Conservation (phyloP, 2,329 filamentous ascomycete genomes). For the Plenodomus tracheiphilus region DNA sequence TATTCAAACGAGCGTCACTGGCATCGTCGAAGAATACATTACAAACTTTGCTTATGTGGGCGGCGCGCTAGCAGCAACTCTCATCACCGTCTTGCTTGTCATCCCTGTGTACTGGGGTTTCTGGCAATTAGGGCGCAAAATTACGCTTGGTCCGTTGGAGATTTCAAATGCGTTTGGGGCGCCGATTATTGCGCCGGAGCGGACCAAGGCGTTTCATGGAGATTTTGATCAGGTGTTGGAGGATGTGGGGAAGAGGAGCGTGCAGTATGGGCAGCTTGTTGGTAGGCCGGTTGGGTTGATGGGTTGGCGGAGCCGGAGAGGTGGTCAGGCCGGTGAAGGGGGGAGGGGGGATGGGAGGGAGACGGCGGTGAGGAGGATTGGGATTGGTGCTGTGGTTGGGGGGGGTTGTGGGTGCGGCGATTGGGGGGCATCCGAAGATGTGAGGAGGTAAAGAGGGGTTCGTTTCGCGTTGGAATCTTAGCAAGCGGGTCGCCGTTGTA, state of each 20-base stretch:
- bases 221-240: constrained; percentile 25
- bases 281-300: constrained; percentile 22
- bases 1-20: constrained; percentile 14
- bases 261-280: constrained; percentile 23
- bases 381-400: constrained; percentile 14
- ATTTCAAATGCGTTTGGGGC: constrained; percentile 42
- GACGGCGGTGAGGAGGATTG: constrained; percentile 8
- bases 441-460: neutral
- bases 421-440: constrained; percentile 2
- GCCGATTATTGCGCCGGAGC: constrained; percentile 21
- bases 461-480: neutral
- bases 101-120: constrained; percentile 42
- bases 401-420: constrained; percentile 13
- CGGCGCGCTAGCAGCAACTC: constrained; percentile 33
- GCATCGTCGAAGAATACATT: constrained; percentile 31
- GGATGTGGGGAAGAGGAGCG: constrained; percentile 21
- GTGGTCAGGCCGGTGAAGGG: constrained; percentile 8
- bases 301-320: constrained; percentile 26
- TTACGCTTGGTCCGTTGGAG: constrained; percentile 41
- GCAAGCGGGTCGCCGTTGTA: neutral
- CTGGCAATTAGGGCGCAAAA: constrained; percentile 42
- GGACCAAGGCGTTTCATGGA: constrained; percentile 19
- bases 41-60: constrained; percentile 33
- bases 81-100: constrained; percentile 37
- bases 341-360: neutral